Conservation (phyloP, 768 basidiomycete genomes). For the Stropharia rugosoannulata region DNA sequence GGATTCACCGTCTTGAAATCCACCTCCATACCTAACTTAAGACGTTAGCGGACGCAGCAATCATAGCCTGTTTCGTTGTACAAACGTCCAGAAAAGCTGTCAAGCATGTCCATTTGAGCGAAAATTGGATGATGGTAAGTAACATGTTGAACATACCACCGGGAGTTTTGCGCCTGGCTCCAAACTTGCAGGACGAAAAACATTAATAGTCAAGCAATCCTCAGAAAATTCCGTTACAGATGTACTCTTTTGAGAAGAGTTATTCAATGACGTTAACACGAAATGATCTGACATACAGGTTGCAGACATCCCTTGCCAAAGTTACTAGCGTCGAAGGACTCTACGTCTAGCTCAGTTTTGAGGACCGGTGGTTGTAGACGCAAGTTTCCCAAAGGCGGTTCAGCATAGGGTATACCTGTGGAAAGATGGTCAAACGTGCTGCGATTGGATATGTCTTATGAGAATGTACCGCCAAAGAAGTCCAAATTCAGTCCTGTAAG, state of each 20-base stretch:
- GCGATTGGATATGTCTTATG: not conserved
- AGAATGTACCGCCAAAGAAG: conserved; percentile 43
- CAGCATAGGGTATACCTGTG: conserved; percentile 52
- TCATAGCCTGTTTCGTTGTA: not conserved
- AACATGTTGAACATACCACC: conserved; percentile 28
- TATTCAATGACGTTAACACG: not conserved
- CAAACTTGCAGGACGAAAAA: conserved; percentile 48
- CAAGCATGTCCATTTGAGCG: conserved; percentile 9
- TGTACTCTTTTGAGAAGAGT: conserved; percentile 19
- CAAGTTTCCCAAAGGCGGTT: conserved; percentile 48
- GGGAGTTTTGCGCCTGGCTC: conserved; percentile 29
- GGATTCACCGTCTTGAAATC: conserved; percentile 27
- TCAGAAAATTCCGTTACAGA: conserved; percentile 42
- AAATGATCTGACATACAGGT: conserved; percentile 25
- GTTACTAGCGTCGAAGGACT: conserved; percentile 42
- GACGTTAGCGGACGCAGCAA: not conserved
- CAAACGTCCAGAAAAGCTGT: conserved; percentile 41
- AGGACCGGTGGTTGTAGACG: conserved; percentile 46
- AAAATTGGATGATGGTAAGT: not conserved
- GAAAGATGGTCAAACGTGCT: not conserved
- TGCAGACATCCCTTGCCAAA: conserved; percentile 53
- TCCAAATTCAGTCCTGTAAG: conserved; percentile 35
- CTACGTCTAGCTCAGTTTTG: conserved; percentile 33
- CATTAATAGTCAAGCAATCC: conserved; percentile 60
- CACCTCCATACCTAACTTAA: conserved; percentile 31